Percentiles rank a stretch among this genome's conserved stretches.
Evolutionary conservation across 345 rosid genomes (phyloP).

Genomic region (Populus alba): DNA sequence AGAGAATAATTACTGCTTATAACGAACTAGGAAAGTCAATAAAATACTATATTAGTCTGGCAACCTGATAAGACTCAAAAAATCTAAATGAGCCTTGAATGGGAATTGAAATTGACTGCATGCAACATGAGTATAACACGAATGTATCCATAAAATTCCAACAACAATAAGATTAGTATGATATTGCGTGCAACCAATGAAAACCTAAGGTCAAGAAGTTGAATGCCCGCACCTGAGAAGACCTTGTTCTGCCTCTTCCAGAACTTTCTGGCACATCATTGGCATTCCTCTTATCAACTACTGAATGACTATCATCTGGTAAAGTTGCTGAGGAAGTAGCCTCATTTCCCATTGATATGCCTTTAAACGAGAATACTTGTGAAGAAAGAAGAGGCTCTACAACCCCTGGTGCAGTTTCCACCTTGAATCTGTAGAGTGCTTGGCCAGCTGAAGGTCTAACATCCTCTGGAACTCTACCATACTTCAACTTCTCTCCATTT

Average conservation of each 20-base stretch:
- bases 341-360: slow-evolving; percentile 50
- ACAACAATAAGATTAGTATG: neutral
- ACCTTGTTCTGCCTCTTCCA: slow-evolving; percentile 39
- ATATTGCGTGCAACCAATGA: neutral
- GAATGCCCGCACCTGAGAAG: slow-evolving; percentile 56
- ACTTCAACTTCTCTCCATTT: slow-evolving; percentile 78
- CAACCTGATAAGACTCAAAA: neutral
- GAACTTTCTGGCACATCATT: slow-evolving; percentile 47
- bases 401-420: slow-evolving; percentile 68
- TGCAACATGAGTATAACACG: neutral
- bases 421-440: slow-evolving; percentile 78
- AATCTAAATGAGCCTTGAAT: neutral
- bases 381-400: slow-evolving; percentile 72
- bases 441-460: slow-evolving; percentile 92
- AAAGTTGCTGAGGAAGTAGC: slow-evolving; percentile 32
- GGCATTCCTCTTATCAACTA: slow-evolving; percentile 27
- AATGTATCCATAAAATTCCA: neutral
- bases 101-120: neutral
- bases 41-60: neutral
- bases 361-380: slow-evolving; percentile 86
- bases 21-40: neutral
- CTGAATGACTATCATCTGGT: slow-evolving; percentile 28
- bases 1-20: no score
- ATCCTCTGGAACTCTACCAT: slow-evolving; percentile 89
- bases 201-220: neutral